phyloP scores from a whole-genome alignment of 1,284 basidiomycete species.

The Ganoderma resinaceum region DNA sequence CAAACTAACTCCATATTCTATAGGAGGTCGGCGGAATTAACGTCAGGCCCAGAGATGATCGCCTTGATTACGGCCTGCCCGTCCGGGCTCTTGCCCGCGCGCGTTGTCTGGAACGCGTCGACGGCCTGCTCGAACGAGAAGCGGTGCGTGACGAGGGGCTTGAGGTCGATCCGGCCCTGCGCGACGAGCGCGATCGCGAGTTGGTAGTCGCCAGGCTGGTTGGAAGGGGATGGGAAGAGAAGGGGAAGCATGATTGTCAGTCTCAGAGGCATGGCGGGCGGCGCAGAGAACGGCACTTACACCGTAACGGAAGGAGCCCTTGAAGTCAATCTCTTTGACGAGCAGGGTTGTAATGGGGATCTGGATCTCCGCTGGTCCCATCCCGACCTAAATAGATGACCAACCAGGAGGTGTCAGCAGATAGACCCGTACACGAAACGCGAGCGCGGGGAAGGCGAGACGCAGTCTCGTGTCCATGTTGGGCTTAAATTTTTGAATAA shows the following conservation, averaged over 20 bases:
- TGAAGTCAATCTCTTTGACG: slow-evolving; percentile 82
- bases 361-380: slow-evolving; percentile 70
- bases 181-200: slow-evolving; percentile 85
- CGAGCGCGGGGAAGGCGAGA: background rate
- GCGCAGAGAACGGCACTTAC: slow-evolving; percentile 48
- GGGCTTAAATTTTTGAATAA: background rate
- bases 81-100: slow-evolving; percentile 81
- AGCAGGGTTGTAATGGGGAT: slow-evolving; percentile 69
- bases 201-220: slow-evolving; percentile 83
- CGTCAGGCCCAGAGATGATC: slow-evolving; percentile 80
- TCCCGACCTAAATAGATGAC: slow-evolving; percentile 63
- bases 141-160: slow-evolving; percentile 90
- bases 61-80: slow-evolving; percentile 78
- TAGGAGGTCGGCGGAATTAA: slow-evolving; percentile 41
- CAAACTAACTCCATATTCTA: background rate
- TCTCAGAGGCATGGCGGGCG: background rate
- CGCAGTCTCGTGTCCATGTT: background rate
- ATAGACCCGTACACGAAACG: background rate
- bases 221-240: background rate
- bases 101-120: slow-evolving; percentile 83
- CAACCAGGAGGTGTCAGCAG: slow-evolving; percentile 3
- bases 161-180: slow-evolving; percentile 84
- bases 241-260: background rate
- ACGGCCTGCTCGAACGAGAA: slow-evolving; percentile 80
- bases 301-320: slow-evolving; percentile 89